Evolutionary conservation across 306 rosid genomes (phyloP).

Genomic region (Urtica urens): DNA sequence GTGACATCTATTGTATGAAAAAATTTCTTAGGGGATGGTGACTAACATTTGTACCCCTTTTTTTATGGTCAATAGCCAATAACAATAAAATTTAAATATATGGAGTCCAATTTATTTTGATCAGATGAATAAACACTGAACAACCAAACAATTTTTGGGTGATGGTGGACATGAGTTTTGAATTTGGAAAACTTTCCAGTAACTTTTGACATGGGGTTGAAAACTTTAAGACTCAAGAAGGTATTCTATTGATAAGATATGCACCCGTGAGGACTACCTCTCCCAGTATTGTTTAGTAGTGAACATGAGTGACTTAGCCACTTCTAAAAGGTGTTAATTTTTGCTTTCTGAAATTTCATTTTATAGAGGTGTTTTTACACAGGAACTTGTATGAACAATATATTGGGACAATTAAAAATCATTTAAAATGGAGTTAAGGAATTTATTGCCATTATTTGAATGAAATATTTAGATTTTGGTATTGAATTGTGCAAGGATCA

Average conservation of each 20-base stretch:
- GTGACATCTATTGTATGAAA: background rate
- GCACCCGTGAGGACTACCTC: background rate
- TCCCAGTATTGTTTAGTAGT: background rate
- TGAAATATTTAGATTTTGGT: background rate
- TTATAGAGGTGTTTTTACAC: background rate
- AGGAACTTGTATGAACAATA: background rate
- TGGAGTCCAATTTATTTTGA: constrained; percentile 8
- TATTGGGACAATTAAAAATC: background rate
- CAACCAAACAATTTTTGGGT: background rate
- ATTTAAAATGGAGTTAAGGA: background rate
- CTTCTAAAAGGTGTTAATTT: constrained; percentile 1
- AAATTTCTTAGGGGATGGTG: background rate
- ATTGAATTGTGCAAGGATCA: background rate
- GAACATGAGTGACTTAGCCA: background rate
- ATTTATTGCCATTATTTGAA: background rate
- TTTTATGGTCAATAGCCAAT: background rate
- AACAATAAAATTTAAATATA: background rate
- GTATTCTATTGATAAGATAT: background rate
- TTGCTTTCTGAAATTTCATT: background rate
- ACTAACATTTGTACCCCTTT: constrained; percentile 6
- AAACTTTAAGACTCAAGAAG: background rate
- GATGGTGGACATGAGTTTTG: background rate
- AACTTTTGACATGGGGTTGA: background rate
- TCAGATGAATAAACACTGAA: background rate
- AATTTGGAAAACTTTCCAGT: background rate